Conservation (phyloP, 192 early-diverging fungal genomes). For the Linnemannia exigua region DNA sequence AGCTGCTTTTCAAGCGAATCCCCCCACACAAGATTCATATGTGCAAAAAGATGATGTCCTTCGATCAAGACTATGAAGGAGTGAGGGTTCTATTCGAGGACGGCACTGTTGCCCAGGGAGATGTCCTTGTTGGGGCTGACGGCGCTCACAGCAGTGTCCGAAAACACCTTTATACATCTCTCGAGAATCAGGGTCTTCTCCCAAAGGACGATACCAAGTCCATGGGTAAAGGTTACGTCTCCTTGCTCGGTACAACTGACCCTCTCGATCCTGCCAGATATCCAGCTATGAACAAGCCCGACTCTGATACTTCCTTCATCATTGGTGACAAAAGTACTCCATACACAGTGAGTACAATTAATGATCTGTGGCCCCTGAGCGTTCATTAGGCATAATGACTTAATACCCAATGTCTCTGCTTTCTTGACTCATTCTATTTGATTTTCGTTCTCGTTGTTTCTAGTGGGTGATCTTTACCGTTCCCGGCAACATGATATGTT, state of each 20-base stretch:
- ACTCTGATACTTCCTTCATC: neutral
- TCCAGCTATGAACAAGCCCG: constrained; percentile 2
- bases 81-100: constrained; percentile 15
- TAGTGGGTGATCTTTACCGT: constrained; percentile 17
- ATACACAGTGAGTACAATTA: neutral
- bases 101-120: neutral
- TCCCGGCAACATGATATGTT: constrained; percentile 8
- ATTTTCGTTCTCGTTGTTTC: neutral
- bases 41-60: constrained; percentile 7
- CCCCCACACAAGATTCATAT: constrained; percentile 18
- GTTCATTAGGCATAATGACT: too few relatives aligned
- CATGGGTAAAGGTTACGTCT: neutral
- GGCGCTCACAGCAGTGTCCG: constrained; percentile 19
- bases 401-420: too few relatives aligned
- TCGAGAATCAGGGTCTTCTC: neutral
- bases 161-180: neutral
- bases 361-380: too few relatives aligned
- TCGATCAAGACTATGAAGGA: neutral
- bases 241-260: constrained; percentile 10
- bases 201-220: constrained; percentile 7
- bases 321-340: neutral
- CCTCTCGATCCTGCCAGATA: neutral
- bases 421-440: neutral
- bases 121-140: constrained; percentile 29
- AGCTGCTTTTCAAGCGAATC: constrained; percentile 3